Evolutionary conservation across 2,329 filamentous ascomycete species (phyloP).

Genomic region (Hirsutella thompsonii): DNA sequence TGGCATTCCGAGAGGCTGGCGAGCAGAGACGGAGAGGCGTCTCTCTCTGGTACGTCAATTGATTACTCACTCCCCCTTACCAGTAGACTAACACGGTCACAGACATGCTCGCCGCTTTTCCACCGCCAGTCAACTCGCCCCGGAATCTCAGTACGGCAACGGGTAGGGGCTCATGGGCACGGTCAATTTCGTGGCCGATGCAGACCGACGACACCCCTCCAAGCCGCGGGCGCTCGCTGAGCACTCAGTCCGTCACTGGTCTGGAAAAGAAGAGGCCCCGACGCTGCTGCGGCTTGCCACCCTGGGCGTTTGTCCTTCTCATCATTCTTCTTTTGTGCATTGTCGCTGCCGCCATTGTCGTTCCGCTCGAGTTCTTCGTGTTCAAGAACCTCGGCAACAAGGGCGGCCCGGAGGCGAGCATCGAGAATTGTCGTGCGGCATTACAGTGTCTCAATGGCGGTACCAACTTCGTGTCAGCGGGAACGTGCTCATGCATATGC

Average conservation of each 20-base stretch:
- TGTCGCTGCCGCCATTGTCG: conserved; percentile 67
- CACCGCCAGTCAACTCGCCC: conserved; percentile 42
- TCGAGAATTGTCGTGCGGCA: conserved; percentile 44
- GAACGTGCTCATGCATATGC: conserved; percentile 75
- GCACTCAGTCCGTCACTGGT: conserved; percentile 10
- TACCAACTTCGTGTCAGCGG: conserved; percentile 54
- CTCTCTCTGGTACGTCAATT: not conserved
- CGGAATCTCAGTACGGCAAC: conserved; percentile 28
- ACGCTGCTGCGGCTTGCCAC: conserved; percentile 71
- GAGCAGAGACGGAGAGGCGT: conserved; percentile 18
- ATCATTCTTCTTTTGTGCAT: conserved; percentile 55
- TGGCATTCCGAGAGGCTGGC: conserved; percentile 32
- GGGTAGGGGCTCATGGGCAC: conserved; percentile 33
- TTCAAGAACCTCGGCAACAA: conserved; percentile 32
- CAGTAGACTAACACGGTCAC: conserved; percentile 20
- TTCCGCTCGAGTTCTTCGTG: conserved; percentile 59
- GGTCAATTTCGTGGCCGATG: conserved; percentile 35
- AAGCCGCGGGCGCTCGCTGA: conserved; percentile 4
- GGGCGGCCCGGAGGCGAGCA: conserved; percentile 21
- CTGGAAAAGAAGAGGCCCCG: conserved; percentile 28
- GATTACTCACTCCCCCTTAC: not conserved
- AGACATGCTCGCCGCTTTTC: conserved; percentile 54
- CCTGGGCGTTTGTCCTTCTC: conserved; percentile 62
- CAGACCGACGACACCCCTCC: conserved; percentile 14
- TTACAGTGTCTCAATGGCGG: conserved; percentile 70